A percentile compares a stretch with the other conserved stretches of the same genome.
These are phyloP conservation scores for Rhododendron kiyosumense DNA, from an alignment of 148 eudicot species.

Conservation along the genomic window DNA sequence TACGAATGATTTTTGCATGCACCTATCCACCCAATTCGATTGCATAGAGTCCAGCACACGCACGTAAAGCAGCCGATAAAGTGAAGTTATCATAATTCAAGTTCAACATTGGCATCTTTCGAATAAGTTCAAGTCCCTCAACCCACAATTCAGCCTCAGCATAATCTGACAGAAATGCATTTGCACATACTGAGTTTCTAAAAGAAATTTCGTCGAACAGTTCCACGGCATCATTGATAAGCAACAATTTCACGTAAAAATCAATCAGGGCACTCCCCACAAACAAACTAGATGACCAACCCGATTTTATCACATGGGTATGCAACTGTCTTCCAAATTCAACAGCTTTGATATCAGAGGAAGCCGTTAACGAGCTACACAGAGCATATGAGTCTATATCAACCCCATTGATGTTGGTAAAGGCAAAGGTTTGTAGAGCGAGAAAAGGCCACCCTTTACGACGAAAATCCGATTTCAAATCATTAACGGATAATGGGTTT, in stretches of 20 bases:
- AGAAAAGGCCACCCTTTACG: background rate
- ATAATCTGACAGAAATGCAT: slow-evolving; percentile 56
- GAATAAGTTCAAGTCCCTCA: slow-evolving; percentile 40
- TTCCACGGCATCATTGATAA: slow-evolving; percentile 31
- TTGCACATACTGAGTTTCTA: slow-evolving; percentile 57
- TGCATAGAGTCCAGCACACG: slow-evolving; percentile 52
- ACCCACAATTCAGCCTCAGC: slow-evolving; percentile 58
- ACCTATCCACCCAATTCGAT: slow-evolving; percentile 48
- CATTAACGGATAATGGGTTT: slow-evolving; percentile 45
- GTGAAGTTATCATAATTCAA: slow-evolving; percentile 50
- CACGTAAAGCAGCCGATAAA: slow-evolving; percentile 47
- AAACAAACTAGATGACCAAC: slow-evolving; percentile 30
- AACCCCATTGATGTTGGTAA: slow-evolving; percentile 40
- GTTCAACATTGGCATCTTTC: slow-evolving; percentile 41
- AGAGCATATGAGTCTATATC: slow-evolving; percentile 50
- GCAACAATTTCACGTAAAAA: no score
- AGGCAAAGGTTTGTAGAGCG: slow-evolving; percentile 32
- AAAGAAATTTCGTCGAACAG: slow-evolving; percentile 58
- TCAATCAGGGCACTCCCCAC: no score
- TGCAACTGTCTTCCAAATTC: slow-evolving; percentile 46
- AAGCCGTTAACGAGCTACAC: slow-evolving; percentile 50
- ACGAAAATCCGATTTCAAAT: background rate
- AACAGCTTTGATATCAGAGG: slow-evolving; percentile 22
- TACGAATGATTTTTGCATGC: slow-evolving; percentile 45
- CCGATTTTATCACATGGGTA: slow-evolving; percentile 45